These are phyloP conservation scores for Lentinula raphanica DNA, from an alignment of 768 basidiomycete genomes.

Conservation along the genomic window DNA sequence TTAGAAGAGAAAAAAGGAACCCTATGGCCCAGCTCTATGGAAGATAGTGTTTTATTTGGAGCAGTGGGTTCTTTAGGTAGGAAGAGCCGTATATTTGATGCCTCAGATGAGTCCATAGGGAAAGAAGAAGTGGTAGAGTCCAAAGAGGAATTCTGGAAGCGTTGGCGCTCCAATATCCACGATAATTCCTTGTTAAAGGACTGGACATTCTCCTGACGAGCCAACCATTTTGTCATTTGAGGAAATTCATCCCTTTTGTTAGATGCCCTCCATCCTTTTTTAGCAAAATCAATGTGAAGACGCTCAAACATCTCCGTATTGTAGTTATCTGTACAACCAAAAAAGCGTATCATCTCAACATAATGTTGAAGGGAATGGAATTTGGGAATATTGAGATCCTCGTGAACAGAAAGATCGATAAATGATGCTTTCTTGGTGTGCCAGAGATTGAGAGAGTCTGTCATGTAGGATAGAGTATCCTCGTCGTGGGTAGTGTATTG, in stretches of 20 bases:
- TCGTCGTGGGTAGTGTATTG: slow-evolving; percentile 11
- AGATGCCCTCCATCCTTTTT: too few species aligned
- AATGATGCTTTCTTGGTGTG: slow-evolving; percentile 18
- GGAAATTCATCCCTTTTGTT: slow-evolving; percentile 16
- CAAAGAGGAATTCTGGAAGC: not conserved
- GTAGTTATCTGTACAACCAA: too few species aligned
- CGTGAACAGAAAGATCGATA: slow-evolving; percentile 6
- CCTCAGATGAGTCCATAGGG: not conserved
- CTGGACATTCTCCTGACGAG: slow-evolving; percentile 19
- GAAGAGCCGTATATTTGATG: not conserved
- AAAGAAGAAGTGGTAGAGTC: not conserved
- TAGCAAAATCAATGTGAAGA: too few species aligned
- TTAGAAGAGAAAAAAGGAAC: not conserved
- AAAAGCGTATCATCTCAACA: too few species aligned
- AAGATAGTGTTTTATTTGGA: not conserved
- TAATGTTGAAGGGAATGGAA: slow-evolving; percentile 24
- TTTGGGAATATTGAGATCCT: slow-evolving; percentile 25
- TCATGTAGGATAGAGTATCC: slow-evolving; percentile 12
- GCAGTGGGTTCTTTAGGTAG: not conserved
- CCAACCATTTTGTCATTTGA: slow-evolving; percentile 25
- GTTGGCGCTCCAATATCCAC: too few species aligned
- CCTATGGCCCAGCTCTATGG: not conserved
- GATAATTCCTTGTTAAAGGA: too few species aligned
- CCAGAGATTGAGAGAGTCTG: slow-evolving; percentile 13
- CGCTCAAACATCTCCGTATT: too few species aligned